Conservation (phyloP, 257 asterid genomes). For the Rhazya stricta region DNA sequence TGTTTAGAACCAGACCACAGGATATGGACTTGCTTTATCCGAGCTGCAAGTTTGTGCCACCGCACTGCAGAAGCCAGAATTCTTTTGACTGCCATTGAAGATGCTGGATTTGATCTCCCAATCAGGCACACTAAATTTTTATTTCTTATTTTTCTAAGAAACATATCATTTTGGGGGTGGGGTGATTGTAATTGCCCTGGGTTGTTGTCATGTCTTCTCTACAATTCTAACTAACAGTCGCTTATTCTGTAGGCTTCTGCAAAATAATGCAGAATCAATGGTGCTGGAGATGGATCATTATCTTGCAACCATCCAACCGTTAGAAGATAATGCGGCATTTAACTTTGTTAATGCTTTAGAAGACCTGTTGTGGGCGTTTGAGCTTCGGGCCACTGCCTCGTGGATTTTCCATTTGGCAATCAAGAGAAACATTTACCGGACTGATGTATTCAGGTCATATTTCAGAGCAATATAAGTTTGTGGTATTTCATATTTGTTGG, state of each 20-base stretch:
- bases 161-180: neutral
- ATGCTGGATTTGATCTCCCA: slow-evolving; percentile 81
- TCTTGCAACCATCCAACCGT: slow-evolving; percentile 54
- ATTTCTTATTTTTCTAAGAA: slow-evolving; percentile 12
- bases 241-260: slow-evolving; percentile 59
- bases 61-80: slow-evolving; percentile 40
- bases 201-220: slow-evolving; percentile 18
- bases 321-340: slow-evolving; percentile 79
- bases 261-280: slow-evolving; percentile 53
- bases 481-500: neutral
- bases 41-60: slow-evolving; percentile 78
- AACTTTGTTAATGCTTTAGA: slow-evolving; percentile 90
- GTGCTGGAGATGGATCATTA: slow-evolving; percentile 64
- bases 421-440: slow-evolving; percentile 69
- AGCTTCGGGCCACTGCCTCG: slow-evolving; percentile 85
- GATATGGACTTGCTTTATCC: slow-evolving; percentile 83
- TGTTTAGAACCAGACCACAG: slow-evolving; percentile 81
- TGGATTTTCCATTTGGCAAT: slow-evolving; percentile 90
- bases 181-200: slow-evolving; percentile 2
- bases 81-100: slow-evolving; percentile 64
- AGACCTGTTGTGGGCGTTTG: slow-evolving; percentile 93
- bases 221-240: slow-evolving; percentile 15
- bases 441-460: slow-evolving; percentile 61
- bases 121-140: slow-evolving; percentile 44
- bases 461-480: neutral